A percentile compares a stretch with the other conserved stretches of the same genome.
Evolutionary conservation across 1,139 yeast species (phyloP).

Genomic region (Geotrichum phurueaensis): DNA sequence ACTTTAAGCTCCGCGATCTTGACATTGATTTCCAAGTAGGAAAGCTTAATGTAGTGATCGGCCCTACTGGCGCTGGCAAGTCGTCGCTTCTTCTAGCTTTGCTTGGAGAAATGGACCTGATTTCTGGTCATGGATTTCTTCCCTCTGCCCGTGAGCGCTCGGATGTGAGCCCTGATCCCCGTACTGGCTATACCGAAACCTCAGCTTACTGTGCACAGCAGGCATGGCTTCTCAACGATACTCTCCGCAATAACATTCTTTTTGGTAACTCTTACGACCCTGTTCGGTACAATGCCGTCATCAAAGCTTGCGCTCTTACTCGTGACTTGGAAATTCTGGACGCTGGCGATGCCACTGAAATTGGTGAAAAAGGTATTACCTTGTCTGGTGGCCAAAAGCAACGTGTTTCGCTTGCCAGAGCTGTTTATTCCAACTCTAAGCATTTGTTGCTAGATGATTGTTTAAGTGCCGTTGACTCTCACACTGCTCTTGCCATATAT

Average conservation of each 20-base stretch:
- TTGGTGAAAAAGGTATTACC: slow-evolving; percentile 94
- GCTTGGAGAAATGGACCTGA: slow-evolving; percentile 85
- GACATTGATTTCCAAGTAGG: slow-evolving; percentile 63
- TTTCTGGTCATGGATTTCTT: slow-evolving; percentile 64
- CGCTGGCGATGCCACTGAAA: slow-evolving; percentile 67
- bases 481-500: slow-evolving; percentile 90
- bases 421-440: slow-evolving; percentile 77
- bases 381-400: slow-evolving; percentile 97
- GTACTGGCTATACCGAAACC: slow-evolving; percentile 78
- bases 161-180: slow-evolving; percentile 58
- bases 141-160: slow-evolving; percentile 77
- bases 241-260: slow-evolving; percentile 73
- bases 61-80: slow-evolving; percentile 94
- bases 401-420: slow-evolving; percentile 91
- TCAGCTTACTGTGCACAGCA: slow-evolving; percentile 94
- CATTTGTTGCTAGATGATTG: slow-evolving; percentile 88
- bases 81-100: slow-evolving; percentile 84
- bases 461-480: slow-evolving; percentile 93
- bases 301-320: slow-evolving; percentile 60
- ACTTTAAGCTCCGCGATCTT: slow-evolving; percentile 72
- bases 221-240: slow-evolving; percentile 90
- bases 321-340: slow-evolving; percentile 75
- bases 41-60: slow-evolving; percentile 76
- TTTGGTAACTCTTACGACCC: slow-evolving; percentile 72
- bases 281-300: slow-evolving; percentile 68